phyloP scores from a whole-genome alignment of 2,329 filamentous ascomycete species.

The Diaporthe citrichinensis region DNA sequence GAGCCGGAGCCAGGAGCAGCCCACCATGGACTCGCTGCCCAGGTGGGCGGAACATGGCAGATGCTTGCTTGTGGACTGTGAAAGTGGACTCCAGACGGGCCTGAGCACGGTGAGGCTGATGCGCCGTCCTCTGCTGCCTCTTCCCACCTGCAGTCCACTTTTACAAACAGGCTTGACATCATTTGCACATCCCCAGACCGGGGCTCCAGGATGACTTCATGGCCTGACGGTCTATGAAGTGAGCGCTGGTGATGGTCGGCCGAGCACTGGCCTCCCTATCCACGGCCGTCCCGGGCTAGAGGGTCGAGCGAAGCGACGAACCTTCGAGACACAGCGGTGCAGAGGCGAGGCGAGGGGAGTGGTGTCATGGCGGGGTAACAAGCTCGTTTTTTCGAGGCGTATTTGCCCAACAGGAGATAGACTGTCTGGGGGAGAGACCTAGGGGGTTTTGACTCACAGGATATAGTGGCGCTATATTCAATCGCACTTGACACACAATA shows the following conservation, averaged over 20 bases:
- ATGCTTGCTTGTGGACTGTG: conserved; percentile 12
- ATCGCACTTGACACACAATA: conserved; percentile 3
- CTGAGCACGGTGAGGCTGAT: conserved; percentile 25
- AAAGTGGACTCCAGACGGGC: conserved; percentile 11
- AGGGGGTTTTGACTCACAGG: neutral
- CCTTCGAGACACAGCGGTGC: neutral
- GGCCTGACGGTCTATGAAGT: conserved; percentile 5
- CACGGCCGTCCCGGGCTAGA: neutral
- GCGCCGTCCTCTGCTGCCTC: conserved; percentile 2
- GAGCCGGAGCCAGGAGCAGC: conserved; percentile 3
- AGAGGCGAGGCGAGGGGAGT: neutral
- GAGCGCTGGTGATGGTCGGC: conserved; percentile 3
- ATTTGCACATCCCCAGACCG: conserved; percentile 20
- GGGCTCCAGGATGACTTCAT: conserved; percentile 33
- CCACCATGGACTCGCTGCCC: neutral
- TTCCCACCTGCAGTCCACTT: conserved; percentile 30
- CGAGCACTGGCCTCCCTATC: neutral
- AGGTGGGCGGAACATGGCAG: conserved; percentile 4
- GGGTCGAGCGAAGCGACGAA: conserved; percentile 8
- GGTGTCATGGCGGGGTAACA: conserved; percentile 35
- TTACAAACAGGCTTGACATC: conserved; percentile 37
- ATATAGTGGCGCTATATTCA: neutral
- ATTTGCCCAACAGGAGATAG: neutral
- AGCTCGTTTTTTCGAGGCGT: neutral
- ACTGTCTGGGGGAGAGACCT: neutral